These are phyloP conservation scores for Apiospora kogelbergensis DNA, from an alignment of 2,329 filamentous ascomycete species.

Conservation along the genomic window DNA sequence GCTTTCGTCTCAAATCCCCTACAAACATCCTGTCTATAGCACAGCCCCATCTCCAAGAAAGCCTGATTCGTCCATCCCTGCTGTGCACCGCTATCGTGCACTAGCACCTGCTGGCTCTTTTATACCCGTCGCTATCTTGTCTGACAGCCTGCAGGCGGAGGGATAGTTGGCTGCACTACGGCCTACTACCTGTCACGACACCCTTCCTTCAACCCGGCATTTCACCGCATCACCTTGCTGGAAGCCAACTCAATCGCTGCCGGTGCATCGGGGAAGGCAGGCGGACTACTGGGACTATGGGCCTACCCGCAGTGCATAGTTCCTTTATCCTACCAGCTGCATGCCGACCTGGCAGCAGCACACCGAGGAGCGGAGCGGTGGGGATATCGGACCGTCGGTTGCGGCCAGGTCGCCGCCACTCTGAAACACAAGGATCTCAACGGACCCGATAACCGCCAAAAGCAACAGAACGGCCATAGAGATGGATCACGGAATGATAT, in stretches of 20 bases:
- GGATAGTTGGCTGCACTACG: constrained; percentile 88
- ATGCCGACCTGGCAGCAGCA: constrained; percentile 80
- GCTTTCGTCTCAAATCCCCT: not conserved
- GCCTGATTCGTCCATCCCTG: not conserved
- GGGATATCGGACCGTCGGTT: constrained; percentile 82
- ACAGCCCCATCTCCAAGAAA: not conserved
- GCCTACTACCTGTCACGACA: constrained; percentile 92
- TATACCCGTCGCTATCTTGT: constrained; percentile 11
- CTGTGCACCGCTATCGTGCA: constrained; percentile 10
- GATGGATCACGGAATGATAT: not conserved
- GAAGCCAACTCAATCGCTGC: constrained; percentile 84
- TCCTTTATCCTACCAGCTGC: constrained; percentile 79
- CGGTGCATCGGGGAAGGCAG: constrained; percentile 94
- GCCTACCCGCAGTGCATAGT: constrained; percentile 86
- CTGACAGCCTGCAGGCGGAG: constrained; percentile 62
- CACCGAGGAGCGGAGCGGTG: constrained; percentile 76
- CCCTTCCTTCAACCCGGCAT: constrained; percentile 71
- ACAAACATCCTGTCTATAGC: not conserved
- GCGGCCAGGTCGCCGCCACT: constrained; percentile 56
- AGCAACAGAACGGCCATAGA: constrained; percentile 22
- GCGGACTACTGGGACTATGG: constrained; percentile 86
- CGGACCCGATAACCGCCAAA: constrained; percentile 27
- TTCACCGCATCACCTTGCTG: constrained; percentile 79
- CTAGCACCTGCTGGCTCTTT: not conserved
- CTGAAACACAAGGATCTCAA: constrained; percentile 33